Evolutionary conservation across 2,329 filamentous ascomycete species (phyloP).

Genomic region (Sporothrix luriei): DNA sequence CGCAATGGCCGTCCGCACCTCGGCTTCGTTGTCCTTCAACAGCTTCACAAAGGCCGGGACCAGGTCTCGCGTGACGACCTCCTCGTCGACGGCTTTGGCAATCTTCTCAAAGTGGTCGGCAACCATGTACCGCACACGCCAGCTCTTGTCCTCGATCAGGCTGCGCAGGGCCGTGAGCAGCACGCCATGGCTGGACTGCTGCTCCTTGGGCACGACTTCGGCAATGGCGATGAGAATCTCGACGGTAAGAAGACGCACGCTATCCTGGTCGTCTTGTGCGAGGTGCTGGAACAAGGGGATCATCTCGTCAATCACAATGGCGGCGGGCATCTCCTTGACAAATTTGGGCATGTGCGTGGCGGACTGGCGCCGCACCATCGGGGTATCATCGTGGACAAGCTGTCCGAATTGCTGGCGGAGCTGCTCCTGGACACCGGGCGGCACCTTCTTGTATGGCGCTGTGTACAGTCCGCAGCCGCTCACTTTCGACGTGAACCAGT

Average conservation of each 20-base stretch:
- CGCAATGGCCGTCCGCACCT: constrained; percentile 94
- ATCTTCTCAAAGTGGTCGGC: constrained; percentile 99
- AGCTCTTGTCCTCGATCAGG: constrained; percentile 98
- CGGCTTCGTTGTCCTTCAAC: constrained; percentile 95
- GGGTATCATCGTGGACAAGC: constrained; percentile 96
- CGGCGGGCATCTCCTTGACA: constrained; percentile 91
- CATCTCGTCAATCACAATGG: constrained; percentile 96
- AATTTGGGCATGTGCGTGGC: constrained; percentile 97
- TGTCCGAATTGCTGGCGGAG: constrained; percentile 89
- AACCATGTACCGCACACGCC: constrained; percentile 99
- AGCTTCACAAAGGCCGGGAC: constrained; percentile 97
- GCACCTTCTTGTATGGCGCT: constrained; percentile 88
- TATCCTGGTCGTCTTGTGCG: constrained; percentile 95
- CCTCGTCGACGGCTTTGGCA: constrained; percentile 96
- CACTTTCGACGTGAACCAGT: constrained; percentile 99
- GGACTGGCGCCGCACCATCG: constrained; percentile 96
- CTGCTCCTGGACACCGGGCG: constrained; percentile 82
- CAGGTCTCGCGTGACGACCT: constrained; percentile 89
- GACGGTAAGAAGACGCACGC: constrained; percentile 90
- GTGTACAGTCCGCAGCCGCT: constrained; percentile 96
- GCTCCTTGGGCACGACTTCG: constrained; percentile 95
- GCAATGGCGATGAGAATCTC: constrained; percentile 96
- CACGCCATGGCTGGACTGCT: constrained; percentile 94
- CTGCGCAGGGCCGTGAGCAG: constrained; percentile 86
- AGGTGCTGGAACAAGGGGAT: constrained; percentile 98